Base-by-base conservation (phyloP, 495 filamentous ascomycete genomes). In the Talaromyces ruber region DNA sequence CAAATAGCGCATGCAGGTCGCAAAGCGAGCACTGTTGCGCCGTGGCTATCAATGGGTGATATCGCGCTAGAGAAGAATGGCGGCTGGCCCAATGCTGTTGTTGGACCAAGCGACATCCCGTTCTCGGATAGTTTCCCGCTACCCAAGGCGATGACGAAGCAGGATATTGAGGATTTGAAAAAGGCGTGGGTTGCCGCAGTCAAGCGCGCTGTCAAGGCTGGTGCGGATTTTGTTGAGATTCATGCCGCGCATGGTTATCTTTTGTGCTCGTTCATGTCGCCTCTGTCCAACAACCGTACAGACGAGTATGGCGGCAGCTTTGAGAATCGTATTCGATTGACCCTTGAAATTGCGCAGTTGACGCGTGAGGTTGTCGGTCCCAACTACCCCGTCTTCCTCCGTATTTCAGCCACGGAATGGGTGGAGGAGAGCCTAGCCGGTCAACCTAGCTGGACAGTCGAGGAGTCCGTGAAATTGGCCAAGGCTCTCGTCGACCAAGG, bases 1-100 rank as follows among this genome's bases (percentile, higher is more conserved):
- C 86, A 89, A 70, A 68, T 88, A 8, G 81, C 74, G 6, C 86
- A 89, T 65, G 84, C 85, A 5, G 86, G 86, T 0, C 71, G 86
- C 11, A 88, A 88, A 65, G 82, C 81, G 0, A 76, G 71, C 52
- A 83, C 77, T 4, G 72, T 82, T 26, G 77, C 84, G 0, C 83
- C 82, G 0, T 87, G 84, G 84, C 39, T 72, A 16, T 68, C 67
- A 58, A 34, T 66, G 18, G 62, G 58, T 28, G 58, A 56, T n/a
- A 61, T 66, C 21, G 66, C 69, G 9, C 64, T 68, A 11, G 57
- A 67, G 56, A 61, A 62, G 14, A 60, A 62, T 11, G 58, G 64
- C 52, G 65, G 66, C 3, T 76, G 68, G 67, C 64, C 71, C 2
- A 66, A 72, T 21, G 64, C 69, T 57, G 54, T 68, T 24, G 32